Base-by-base conservation (phyloP, 176 grass and related monocot genomes). In the Lolium perenne region DNA sequence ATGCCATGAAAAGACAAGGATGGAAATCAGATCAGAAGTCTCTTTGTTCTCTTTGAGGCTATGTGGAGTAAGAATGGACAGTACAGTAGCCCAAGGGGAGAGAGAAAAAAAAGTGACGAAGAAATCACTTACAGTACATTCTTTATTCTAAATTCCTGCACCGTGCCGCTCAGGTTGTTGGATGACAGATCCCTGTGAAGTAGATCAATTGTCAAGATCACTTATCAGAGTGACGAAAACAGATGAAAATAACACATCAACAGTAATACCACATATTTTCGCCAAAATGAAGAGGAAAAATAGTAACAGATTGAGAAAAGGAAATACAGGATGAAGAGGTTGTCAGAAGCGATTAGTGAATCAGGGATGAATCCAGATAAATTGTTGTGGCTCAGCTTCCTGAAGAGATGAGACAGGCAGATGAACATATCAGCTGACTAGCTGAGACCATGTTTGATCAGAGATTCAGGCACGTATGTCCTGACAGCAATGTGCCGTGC, bases 141-240 rank as follows among this genome's bases (percentile, higher is more conserved):
- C 73, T 60, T 80, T 17, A 25, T 82, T 1, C 1, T 74, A 69
- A 93, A 87, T 6, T 74, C 72, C 22, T 88, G 89, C 11, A 69
- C 80, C 9, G 62, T 84, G n/a, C 93, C 91, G 48, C 93, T 98
- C 23, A 95, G 86, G 35, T 98, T 94, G 88, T 98, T 98, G 49
- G 87, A 94, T 10, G 95, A 95, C 65, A 98, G 74, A 91, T 98
- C 95, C 80, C 93, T 98, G 66, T 25, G 50, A 25, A 65, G 77
- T 59, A 63, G 53, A 26, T 41, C 56, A 74, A 32, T 74, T 75
- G 49, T 83, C 4, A 50, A 69, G 46, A 48, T 76, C 65, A 86
- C 40, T 56, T 63, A 58, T 80, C 45, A 50, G 46, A 83, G 46
- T 47, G 46, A 40, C 8, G 17, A 6, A 68, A 83, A 67, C 38